Evolutionary conservation across 306 rosid genomes (phyloP), one percentile per base, ranked within the genome.

Genomic region (Alnus glutinosa): DNA sequence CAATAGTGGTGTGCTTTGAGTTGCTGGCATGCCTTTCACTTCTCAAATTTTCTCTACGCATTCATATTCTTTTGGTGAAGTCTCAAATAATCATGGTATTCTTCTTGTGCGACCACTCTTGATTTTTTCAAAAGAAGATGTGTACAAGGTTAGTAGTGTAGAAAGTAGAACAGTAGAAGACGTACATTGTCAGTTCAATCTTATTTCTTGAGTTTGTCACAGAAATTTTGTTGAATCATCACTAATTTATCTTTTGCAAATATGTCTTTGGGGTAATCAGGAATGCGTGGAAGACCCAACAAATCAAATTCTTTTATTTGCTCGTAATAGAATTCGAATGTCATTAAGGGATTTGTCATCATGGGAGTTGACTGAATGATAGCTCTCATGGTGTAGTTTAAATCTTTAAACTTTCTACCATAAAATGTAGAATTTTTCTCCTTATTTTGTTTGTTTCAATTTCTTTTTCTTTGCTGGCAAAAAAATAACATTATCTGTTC

Each of bases 261-360:
- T 95, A 82, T 95, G 98, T 77, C 86, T 75, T 82, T 92, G 86
- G 54, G 87, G 78, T 76, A 55, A 81, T 62, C 87, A 82, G 84
- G 94, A 89, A 70, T 95, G 94, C 96, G 96, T 95, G 77, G 98
- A 95, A 88, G 99, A 95, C 83, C 98, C 98, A 64, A 90, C 98
- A 30, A 95, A 95, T 82, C 91, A 81, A 79, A 93, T 90, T 79
- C 78, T 75, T 67, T 67, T 89, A 82, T 95, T 85, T 86, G 86
- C 94, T 55, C 96, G 98, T 47, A 93, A 95, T 83, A 93, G 99
- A 83, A 95, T 93, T 74, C 85, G 94, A 13, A 83, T 84, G 89
- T 90, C 83, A 54, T 80, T 95, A 58, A 85, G 82, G 73, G 84
- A 87, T 76, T 62, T 74, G 28, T 80, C 94, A 74, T 84, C 96